Evolutionary conservation across 2,329 filamentous ascomycete genomes (phyloP), one percentile per base, ranked within the genome.

Genomic region (Penicillium frequentans): DNA sequence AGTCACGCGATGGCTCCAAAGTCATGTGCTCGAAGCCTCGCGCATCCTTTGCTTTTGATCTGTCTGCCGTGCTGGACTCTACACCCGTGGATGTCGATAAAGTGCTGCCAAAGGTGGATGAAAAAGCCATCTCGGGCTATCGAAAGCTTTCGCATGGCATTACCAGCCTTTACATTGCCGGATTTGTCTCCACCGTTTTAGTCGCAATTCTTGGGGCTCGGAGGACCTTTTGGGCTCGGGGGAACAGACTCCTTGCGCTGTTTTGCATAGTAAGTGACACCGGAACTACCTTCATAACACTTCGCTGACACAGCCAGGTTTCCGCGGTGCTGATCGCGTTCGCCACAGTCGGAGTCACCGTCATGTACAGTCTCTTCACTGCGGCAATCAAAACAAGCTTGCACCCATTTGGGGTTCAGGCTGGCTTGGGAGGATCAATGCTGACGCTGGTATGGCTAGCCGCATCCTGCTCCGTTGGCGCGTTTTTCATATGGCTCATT

Each of bases 31-130:
- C 52, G 1, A 24, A 50, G 8, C 58, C 58, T 21, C 46, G 39
- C 33, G 35, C 43, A 4, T 53, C 47, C 1, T 60, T 60, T 27
- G 44, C 46, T 10, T 60, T 60, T 31, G 37, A 60, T 24, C 42
- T 60, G 5, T 46, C 53, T 6, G 24, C 35, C 23, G 53, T 55
- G 13, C 43, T 55, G 3, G 21, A 31, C 19, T 49, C 47, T 35
- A 19, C 47, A 23, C 21, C 35, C 29, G 47, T 49, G 11, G 47
- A 49, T 13, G 29, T 59, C 16, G 42, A 50, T 3, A 14, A 56
- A 14, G 11, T 59, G 23, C 27, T 58, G 21, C 49, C 33, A 19
- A 39, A 51, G 11, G 21, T 42, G 4, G 43, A 44, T 37, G 14
- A 50, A 35, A 44, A 44, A 33, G 35, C 21, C 14, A 50, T 59